phyloP scores from a whole-genome alignment of 2,329 filamentous ascomycete genomes.

The Alternaria brassicicola region DNA sequence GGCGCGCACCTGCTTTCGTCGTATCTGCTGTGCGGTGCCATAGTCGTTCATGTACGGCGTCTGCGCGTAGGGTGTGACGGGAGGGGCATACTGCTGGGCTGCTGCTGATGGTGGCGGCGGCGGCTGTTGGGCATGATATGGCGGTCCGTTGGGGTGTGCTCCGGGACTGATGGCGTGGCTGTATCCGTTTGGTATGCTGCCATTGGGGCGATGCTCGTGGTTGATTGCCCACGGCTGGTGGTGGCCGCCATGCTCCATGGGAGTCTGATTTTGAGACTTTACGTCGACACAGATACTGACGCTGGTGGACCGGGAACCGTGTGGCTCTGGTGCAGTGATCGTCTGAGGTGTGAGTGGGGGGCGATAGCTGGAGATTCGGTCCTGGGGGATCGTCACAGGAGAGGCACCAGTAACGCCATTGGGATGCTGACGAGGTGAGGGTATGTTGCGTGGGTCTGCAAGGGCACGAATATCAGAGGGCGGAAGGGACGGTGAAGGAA shows the following conservation, averaged over 20 bases:
- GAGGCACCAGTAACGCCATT: slow-evolving; percentile 42
- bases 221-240: slow-evolving; percentile 41
- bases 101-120: slow-evolving; percentile 39
- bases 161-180: slow-evolving; percentile 37
- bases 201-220: slow-evolving; percentile 44
- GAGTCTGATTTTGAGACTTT: slow-evolving; percentile 35
- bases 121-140: slow-evolving; percentile 38
- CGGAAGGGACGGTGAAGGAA: slow-evolving; percentile 41
- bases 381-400: slow-evolving; percentile 43
- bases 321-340: slow-evolving; percentile 27
- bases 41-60: slow-evolving; percentile 42
- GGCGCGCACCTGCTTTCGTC: slow-evolving; percentile 48
- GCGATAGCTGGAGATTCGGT: slow-evolving; percentile 42
- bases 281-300: slow-evolving; percentile 34
- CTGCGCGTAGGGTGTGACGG: slow-evolving; percentile 31
- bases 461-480: slow-evolving; percentile 43
- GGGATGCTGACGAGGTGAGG: slow-evolving; percentile 44
- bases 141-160: slow-evolving; percentile 36
- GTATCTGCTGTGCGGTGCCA: slow-evolving; percentile 30
- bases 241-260: slow-evolving; percentile 47
- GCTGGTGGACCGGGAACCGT: slow-evolving; percentile 33
- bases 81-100: slow-evolving; percentile 40
- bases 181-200: slow-evolving; percentile 43
- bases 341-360: slow-evolving; percentile 42
- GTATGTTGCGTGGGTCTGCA: slow-evolving; percentile 42